Base-by-base conservation (phyloP, 176 grass and related monocot species). In the Oryza longistaminata region DNA sequence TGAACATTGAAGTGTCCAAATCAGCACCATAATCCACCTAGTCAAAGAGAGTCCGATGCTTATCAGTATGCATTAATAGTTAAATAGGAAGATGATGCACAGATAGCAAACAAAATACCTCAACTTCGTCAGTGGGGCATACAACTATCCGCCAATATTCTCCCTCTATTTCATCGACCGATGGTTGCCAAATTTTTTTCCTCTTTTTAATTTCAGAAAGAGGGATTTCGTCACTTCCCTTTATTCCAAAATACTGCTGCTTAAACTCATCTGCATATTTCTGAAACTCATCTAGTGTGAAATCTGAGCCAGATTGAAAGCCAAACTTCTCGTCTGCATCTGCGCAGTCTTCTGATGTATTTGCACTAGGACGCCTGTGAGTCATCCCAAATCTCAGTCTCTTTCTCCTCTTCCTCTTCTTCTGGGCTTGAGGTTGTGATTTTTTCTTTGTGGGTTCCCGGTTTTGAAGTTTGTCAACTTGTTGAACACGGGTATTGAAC, bases 401-500 rank as follows among this genome's bases (percentile, higher is more conserved):
- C 77, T 94, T 95, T 94, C 93, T 92, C 79, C 89, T 87, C 85
- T 69, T 97, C 77, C 88, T 91, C 89, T 82, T 94, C 81, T 73
- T 99, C 25, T 95, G 89, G 70, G 66, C 83, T 85, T 53, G 93
- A 79, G 71, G 83, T 77, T 90, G 90, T 39, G 69, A 66, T 82
- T 53, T 85, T 83, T 94, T 99, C 46, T 90, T 99, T 66, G 34
- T 65, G 21, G 96, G 93, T 48, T 94, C 86, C 35, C 96, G 82
- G 72, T 99, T 99, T 65, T 99, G 96, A 85, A 99, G 93, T 88
- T 96, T 99, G 75, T 99, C 88, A 85, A 98, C 96, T 86, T 96
- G 77, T 85, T 98, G 96, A 66, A 98, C 73, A 80, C 96, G 90
- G 74, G 96, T 98, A 80, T 89, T 96, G 78, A 98, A 98, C 73